phyloP scores from a whole-genome alignment of 495 filamentous ascomycete genomes.

The Hypoxylon cercidicola region DNA sequence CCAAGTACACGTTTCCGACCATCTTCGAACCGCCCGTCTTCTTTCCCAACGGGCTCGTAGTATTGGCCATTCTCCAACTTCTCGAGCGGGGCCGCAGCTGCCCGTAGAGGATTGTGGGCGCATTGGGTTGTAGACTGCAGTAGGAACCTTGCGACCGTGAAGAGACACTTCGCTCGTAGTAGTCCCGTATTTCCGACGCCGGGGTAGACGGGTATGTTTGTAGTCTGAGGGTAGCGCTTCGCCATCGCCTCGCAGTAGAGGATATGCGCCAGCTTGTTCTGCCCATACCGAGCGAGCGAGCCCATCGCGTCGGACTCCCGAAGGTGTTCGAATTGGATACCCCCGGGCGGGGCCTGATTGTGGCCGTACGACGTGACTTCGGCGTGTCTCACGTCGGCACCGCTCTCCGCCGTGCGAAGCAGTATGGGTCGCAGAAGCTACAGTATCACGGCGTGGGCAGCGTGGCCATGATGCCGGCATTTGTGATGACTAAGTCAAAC shows the following conservation, averaged over 20 bases:
- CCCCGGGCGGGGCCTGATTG: constrained; percentile 44
- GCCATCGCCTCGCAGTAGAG: constrained; percentile 69
- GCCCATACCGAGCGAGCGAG: constrained; percentile 67
- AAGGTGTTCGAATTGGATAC: constrained; percentile 52
- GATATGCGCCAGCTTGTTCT: constrained; percentile 76
- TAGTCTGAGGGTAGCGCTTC: constrained; percentile 65
- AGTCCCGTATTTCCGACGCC: constrained; percentile 70
- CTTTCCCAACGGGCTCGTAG: constrained; percentile 47
- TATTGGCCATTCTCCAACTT: constrained; percentile 54
- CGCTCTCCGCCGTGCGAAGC: constrained; percentile 51
- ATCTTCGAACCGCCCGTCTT: constrained; percentile 35
- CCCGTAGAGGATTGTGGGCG: constrained; percentile 69
- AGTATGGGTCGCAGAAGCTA: constrained; percentile 69
- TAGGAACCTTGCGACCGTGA: constrained; percentile 37
- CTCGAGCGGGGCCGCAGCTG: constrained; percentile 52
- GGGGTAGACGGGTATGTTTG: constrained; percentile 70
- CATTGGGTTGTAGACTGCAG: constrained; percentile 59
- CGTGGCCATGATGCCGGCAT: constrained; percentile 71
- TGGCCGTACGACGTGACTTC: constrained; percentile 42
- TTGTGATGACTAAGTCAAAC: constrained; percentile 70
- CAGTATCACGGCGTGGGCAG: constrained; percentile 68
- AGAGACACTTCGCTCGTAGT: constrained; percentile 32
- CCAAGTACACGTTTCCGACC: constrained; percentile 60
- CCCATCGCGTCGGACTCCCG: constrained; percentile 46
- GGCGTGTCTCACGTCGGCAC: constrained; percentile 53